Percentiles rank a stretch among this genome's conserved stretches.
Conservation (phyloP, 2,329 filamentous ascomycete genomes). For the Calonectria henricotiae region DNA sequence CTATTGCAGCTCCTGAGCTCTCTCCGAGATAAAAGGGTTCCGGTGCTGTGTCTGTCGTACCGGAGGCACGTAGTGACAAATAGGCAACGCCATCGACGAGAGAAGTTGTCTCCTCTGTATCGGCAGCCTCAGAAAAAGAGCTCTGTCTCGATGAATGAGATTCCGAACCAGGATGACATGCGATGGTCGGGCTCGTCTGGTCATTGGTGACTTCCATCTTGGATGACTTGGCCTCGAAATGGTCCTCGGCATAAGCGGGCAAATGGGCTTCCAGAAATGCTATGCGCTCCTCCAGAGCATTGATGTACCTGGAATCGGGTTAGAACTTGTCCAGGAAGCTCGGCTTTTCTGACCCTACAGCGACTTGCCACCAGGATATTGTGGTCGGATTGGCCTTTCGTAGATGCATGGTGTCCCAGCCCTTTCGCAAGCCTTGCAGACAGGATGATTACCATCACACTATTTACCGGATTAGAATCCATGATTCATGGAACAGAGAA, state of each 20-base stretch:
- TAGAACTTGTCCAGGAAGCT: neutral
- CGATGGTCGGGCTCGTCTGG: slow-evolving; percentile 34
- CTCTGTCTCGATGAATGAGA: slow-evolving; percentile 15
- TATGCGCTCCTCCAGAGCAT: slow-evolving; percentile 50
- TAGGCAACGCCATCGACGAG: slow-evolving; percentile 7
- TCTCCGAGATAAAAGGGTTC: slow-evolving; percentile 16
- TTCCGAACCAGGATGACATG: slow-evolving; percentile 9
- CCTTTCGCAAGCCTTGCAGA: slow-evolving; percentile 49
- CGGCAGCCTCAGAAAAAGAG: slow-evolving; percentile 7
- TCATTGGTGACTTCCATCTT: slow-evolving; percentile 7
- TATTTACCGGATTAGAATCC: neutral
- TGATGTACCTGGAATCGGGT: neutral
- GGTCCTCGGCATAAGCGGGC: slow-evolving; percentile 51
- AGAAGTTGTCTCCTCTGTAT: slow-evolving; percentile 10
- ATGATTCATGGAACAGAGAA: neutral
- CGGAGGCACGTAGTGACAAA: slow-evolving; percentile 10
- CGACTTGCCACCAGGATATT: slow-evolving; percentile 52
- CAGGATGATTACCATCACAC: slow-evolving; percentile 48
- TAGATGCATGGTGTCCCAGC: slow-evolving; percentile 47
- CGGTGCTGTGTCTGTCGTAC: slow-evolving; percentile 8
- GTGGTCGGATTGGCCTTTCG: slow-evolving; percentile 48
- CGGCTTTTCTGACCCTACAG: neutral
- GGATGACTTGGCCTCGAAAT: slow-evolving; percentile 41
- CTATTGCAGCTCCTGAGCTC: neutral
- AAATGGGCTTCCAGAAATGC: slow-evolving; percentile 52